Evolutionary conservation across 768 basidiomycete genomes (phyloP), one percentile per base, ranked within the genome.

Genomic region (Panellus pusillus): DNA sequence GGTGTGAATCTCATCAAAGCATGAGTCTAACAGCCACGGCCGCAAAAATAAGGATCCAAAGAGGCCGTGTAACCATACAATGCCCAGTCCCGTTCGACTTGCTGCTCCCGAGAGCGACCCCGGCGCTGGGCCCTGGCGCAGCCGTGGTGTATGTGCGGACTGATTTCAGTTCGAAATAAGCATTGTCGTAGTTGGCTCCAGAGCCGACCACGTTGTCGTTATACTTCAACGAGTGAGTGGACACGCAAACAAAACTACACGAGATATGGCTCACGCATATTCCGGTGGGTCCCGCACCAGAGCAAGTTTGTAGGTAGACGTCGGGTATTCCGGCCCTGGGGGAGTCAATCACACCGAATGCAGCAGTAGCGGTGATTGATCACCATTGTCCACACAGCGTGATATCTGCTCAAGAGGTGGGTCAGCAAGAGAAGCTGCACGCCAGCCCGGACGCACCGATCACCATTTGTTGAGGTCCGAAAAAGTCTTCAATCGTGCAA

Each of bases 121-220:
- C 67, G 6, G 40, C 24, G 6, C 53, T 47, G 7, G 52, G 28
- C 11, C 35, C 55, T 14, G 59, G 52, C 27, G 52, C 55, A 12
- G 51, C 48, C 2, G 59, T 61, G 4, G 59, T 61, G 17, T 61
- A 61, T 8, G 55, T 17, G 20, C 59, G 59, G 38, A 87, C 67
- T 52, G 79, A 81, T 46, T 73, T 72, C 63, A 87, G 71, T 65
- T 86, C 83, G 61, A 85, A 87, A 68, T 80, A 82, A 3, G 83
- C 82, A 4, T 76, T 61, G 65, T 82, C 77, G 66, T 75, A 84
- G 49, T 75, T 76, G 52, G 72, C 72, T 12, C 80, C 80, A 1
- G 76, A 64, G 4, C 81, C 79, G 12, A 79, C 72, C 11, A 86
- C 83, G 60, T 77, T 78, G 61, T 83, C 81, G n/a, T 76, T 69